Evolutionary conservation across 495 filamentous ascomycete genomes (phyloP).

Genomic region (Talaromyces stipitatus): DNA sequence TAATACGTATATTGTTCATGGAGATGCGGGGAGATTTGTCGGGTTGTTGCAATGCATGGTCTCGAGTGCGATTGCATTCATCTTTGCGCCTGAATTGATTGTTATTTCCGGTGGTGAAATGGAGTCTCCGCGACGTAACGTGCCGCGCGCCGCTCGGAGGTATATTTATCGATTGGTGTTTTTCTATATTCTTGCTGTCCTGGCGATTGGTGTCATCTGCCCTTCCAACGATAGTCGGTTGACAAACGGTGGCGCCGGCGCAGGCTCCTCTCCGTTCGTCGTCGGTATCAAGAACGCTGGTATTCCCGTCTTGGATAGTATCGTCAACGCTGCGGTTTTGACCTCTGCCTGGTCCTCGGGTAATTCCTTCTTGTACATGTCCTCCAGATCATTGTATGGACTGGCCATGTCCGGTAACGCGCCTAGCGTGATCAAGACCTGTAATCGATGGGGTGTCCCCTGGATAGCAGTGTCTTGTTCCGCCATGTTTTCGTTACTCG

Average conservation of each 20-base stretch:
- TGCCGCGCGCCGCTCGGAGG: conserved; percentile 69
- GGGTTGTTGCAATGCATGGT: conserved; percentile 32
- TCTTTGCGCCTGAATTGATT: conserved; percentile 60
- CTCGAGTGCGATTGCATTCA: conserved; percentile 38
- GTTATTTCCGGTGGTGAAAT: conserved; percentile 76
- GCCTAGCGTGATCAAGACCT: conserved; percentile 39
- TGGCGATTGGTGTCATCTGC: conserved; percentile 52
- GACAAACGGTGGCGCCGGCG: conserved; percentile 35
- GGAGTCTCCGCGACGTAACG: conserved; percentile 64
- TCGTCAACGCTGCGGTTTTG: conserved; percentile 71
- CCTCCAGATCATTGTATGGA: conserved; percentile 68
- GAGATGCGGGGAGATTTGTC: conserved; percentile 31
- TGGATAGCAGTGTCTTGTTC: conserved; percentile 40
- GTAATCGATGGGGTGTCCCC: conserved; percentile 42
- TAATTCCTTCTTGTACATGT: conserved; percentile 77
- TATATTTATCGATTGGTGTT: conserved; percentile 82
- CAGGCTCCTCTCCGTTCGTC: conserved; percentile 54
- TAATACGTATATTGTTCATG: conserved; percentile 39
- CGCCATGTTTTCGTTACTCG: conserved; percentile 42
- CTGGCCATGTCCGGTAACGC: conserved; percentile 49
- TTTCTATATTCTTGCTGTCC: conserved; percentile 61
- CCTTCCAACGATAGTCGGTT: conserved; percentile 45
- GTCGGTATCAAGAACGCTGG: conserved; percentile 52
- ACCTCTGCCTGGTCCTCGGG: conserved; percentile 60
- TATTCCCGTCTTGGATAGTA: conserved; percentile 57